Conservation (phyloP, 2,329 filamentous ascomycete genomes). For the Aspergillus pseudonomiae region DNA sequence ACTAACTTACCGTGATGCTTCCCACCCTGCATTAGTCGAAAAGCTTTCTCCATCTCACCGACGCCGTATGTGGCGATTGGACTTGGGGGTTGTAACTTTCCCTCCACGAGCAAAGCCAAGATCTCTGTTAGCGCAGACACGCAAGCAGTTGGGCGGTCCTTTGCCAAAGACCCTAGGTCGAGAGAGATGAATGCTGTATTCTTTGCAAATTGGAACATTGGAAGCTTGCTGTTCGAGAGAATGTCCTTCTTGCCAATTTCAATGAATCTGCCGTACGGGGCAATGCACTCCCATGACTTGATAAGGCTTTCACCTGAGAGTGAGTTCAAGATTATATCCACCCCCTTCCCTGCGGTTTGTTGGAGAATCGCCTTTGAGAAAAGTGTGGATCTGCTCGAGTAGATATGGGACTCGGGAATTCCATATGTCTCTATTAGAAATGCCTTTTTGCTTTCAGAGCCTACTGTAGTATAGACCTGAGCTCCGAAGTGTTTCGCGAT, state of each 20-base stretch:
- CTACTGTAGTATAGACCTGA: conserved; percentile 30
- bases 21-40: conserved; percentile 37
- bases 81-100: conserved; percentile 32
- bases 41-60: conserved; percentile 29
- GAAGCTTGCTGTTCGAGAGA: conserved; percentile 14
- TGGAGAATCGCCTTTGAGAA: conserved; percentile 19
- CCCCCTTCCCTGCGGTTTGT: conserved; percentile 23
- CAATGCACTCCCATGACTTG: conserved; percentile 29
- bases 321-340: conserved; percentile 32
- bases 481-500: conserved; percentile 27
- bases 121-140: conserved; percentile 3
- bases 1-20: conserved; percentile 47
- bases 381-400: background rate
- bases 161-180: background rate
- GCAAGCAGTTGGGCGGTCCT: background rate
- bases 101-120: conserved; percentile 13
- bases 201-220: conserved; percentile 20
- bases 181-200: conserved; percentile 5
- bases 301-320: conserved; percentile 28
- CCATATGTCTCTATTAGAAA: background rate
- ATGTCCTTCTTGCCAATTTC: conserved; percentile 18
- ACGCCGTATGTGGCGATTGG: conserved; percentile 34
- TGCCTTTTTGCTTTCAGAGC: conserved; percentile 11
- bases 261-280: conserved; percentile 28
- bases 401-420: background rate